Evolutionary conservation across 495 filamentous ascomycete species (phyloP).

Genomic region (Talaromyces trachyspermus): DNA sequence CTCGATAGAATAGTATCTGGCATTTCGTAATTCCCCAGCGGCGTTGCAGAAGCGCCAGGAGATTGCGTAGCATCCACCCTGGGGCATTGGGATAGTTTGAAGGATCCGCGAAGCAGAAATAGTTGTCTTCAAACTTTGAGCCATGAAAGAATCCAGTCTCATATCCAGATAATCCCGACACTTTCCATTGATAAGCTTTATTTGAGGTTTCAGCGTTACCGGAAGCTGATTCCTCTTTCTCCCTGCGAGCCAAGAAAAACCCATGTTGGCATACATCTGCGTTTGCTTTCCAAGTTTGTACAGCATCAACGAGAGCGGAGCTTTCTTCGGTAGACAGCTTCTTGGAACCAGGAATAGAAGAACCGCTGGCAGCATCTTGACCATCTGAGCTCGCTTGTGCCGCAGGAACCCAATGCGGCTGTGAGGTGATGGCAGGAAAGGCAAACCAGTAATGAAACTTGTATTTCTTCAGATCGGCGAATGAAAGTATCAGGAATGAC

Average conservation of each 20-base stretch:
- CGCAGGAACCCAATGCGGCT: constrained; percentile 63
- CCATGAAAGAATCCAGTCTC: constrained; percentile 82
- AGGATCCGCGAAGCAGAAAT: constrained; percentile 81
- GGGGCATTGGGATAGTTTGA: constrained; percentile 81
- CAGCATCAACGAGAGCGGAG: constrained; percentile 62
- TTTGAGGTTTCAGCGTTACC: constrained; percentile 14
- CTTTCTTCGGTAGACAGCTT: constrained; percentile 59
- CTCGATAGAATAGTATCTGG: constrained; percentile 86
- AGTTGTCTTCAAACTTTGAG: constrained; percentile 60
- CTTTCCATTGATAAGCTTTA: constrained; percentile 62
- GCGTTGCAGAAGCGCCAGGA: constrained; percentile 76
- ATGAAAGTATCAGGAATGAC: constrained; percentile 84
- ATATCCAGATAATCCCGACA: constrained; percentile 67
- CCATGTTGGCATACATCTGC: constrained; percentile 78
- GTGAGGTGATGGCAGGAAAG: constrained; percentile 86
- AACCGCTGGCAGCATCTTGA: neutral
- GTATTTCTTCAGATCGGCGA: constrained; percentile 94
- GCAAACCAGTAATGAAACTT: constrained; percentile 92
- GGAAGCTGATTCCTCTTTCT: constrained; percentile 19
- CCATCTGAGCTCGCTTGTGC: constrained; percentile 2
- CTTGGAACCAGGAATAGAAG: constrained; percentile 20
- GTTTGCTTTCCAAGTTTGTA: constrained; percentile 78
- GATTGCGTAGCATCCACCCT: constrained; percentile 87
- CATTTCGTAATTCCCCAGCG: constrained; percentile 70
- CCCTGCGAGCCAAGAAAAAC: constrained; percentile 84